Evolutionary conservation across 2,329 filamentous ascomycete species (phyloP).

Genomic region (Cyphellophora attinorum): DNA sequence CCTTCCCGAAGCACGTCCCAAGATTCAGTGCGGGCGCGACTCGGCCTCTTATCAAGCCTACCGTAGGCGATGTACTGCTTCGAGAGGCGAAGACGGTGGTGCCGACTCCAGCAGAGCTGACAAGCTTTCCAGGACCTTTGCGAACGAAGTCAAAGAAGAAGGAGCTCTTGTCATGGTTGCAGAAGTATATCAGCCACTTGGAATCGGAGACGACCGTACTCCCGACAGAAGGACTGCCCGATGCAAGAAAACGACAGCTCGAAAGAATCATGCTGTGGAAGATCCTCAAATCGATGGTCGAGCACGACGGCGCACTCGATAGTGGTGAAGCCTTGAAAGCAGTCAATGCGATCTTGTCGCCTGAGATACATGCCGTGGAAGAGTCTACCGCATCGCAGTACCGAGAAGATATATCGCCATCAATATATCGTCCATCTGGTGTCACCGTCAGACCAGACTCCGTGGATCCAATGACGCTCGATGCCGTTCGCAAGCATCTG

Average conservation of each 20-base stretch:
- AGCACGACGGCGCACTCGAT: constrained; percentile 75
- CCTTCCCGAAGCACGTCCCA: constrained; percentile 80
- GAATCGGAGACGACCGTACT: constrained; percentile 40
- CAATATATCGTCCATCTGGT: constrained; percentile 27
- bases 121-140: constrained; percentile 81
- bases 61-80: constrained; percentile 72
- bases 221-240: constrained; percentile 35
- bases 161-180: constrained; percentile 74
- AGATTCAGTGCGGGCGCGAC: constrained; percentile 69
- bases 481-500: constrained; percentile 63
- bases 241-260: constrained; percentile 56
- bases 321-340: constrained; percentile 65
- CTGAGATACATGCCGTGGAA: constrained; percentile 30
- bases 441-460: constrained; percentile 49
- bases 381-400: constrained; percentile 20
- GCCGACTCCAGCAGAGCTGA: constrained; percentile 60
- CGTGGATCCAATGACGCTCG: constrained; percentile 58
- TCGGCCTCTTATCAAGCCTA: constrained; percentile 69
- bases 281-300: constrained; percentile 68
- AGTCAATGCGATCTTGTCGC: constrained; percentile 64
- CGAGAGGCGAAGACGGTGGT: constrained; percentile 64
- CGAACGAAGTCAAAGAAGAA: constrained; percentile 93
- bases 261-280: constrained; percentile 86
- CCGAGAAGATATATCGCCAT: constrained; percentile 28
- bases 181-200: constrained; percentile 61